Base-by-base conservation (phyloP, 176 grass and related monocot species). In the Dactylis glomerata region DNA sequence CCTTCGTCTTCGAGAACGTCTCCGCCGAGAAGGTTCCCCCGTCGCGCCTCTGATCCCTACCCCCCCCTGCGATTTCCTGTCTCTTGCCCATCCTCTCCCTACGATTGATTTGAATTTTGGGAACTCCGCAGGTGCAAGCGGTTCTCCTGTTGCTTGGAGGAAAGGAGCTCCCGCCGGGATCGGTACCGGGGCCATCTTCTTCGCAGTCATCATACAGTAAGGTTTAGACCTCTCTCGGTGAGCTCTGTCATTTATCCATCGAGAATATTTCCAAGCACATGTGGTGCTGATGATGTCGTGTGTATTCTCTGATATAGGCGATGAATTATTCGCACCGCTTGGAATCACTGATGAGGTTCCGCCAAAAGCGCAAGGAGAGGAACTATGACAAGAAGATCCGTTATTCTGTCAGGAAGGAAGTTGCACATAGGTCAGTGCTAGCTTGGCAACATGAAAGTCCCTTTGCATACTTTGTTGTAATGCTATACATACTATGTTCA, bases 311-410 rank as follows among this genome's bases (percentile, higher is more conserved):
- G 22, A 20, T 84, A 36, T 70, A 98, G 96, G 91, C 78, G 41
- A 68, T 91, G 72, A 98, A 98, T 84, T 98, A 90, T 50, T 91
- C 96, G 23, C 96, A 98, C 34, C 89, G 96, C 44, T 84, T 98
- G 79, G 96, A 93, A 45, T 95, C 96, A 1, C 63, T 98, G 64
- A 95, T 98, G 91, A 96, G 96, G 84, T 98, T 98, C 62, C 86
- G 93, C 27, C 91, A 98, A 46, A 98, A 98, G 78, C 85, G 96
- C 61, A 99, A 99, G 83, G 96, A 96, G 70, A 89, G 96, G 66
- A 99, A 96, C 56, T 99, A 96, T 23, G 93, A 99, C 87, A 99
- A 99, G 86, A 99, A 92, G 87, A 96, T 96, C 42, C 85, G 96
- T 42, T 99, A 99, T 47, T 86, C 78, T 67, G 96, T 99, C n/a